Conservation (phyloP, 2,329 filamentous ascomycete species). For the Colletotrichum sublineola region DNA sequence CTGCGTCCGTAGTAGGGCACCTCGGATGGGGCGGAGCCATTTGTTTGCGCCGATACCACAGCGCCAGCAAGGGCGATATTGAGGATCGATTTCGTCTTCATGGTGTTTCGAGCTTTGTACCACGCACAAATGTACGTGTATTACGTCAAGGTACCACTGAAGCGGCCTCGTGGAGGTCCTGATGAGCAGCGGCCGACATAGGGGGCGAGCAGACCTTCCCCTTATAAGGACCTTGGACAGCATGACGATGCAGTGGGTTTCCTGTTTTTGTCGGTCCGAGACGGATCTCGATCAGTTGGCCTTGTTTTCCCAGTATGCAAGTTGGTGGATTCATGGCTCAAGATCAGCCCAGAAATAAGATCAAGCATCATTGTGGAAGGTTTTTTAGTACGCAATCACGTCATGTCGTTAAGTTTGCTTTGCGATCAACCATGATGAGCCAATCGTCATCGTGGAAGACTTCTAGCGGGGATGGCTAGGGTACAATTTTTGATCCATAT, state of each 20-base stretch:
- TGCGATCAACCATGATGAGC: background rate
- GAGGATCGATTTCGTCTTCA: conserved; percentile 23
- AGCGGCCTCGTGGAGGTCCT: background rate
- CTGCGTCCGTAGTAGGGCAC: conserved; percentile 36
- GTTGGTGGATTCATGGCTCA: conserved; percentile 30
- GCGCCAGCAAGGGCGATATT: conserved; percentile 15
- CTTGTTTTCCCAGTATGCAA: conserved; percentile 14
- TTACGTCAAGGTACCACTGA: too few relatives aligned
- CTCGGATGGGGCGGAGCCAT: conserved; percentile 28
- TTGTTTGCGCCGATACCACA: conserved; percentile 9
- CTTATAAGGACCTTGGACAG: background rate
- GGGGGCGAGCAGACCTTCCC: too few relatives aligned
- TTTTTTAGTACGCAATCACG: conserved; percentile 1
- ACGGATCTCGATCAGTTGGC: conserved; percentile 20
- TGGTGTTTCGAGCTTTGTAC: background rate
- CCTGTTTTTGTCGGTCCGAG: conserved; percentile 11
- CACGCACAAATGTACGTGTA: background rate
- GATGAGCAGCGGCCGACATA: accelerated
- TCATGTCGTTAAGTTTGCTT: background rate
- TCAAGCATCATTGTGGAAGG: conserved; percentile 8
- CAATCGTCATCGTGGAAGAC: conserved; percentile 4
- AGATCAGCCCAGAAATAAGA: conserved; percentile 3
- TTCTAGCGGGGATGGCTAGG: background rate
- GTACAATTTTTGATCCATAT: too few relatives aligned
- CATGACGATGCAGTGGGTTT: background rate